A percentile compares a stretch with the other conserved stretches of the same genome.
These are phyloP conservation scores for Mycena galericulata DNA, from an alignment of 768 basidiomycete genomes.

Conservation along the genomic window DNA sequence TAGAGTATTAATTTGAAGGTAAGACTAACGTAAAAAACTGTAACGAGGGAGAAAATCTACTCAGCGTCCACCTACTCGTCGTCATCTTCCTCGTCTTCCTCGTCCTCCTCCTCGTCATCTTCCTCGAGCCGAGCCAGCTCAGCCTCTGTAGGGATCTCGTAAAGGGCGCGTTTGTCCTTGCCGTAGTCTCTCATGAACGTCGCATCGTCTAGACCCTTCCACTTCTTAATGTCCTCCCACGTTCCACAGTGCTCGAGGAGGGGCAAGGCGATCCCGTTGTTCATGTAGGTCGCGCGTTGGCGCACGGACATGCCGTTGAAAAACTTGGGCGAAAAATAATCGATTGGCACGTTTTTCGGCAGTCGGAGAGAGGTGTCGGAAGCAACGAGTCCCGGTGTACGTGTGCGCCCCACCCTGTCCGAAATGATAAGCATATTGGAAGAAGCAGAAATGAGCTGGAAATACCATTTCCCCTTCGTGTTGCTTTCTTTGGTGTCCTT, in stretches of 20 bases:
- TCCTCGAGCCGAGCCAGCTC: slow-evolving; percentile 4
- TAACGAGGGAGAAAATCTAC: too few relatives aligned
- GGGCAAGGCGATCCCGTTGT: slow-evolving; percentile 23
- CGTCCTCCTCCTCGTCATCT: neutral
- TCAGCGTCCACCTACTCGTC: too few relatives aligned
- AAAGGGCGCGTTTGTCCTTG: slow-evolving; percentile 11
- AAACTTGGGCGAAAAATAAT: slow-evolving; percentile 20
- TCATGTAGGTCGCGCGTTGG: slow-evolving; percentile 13
- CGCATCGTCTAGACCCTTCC: neutral
- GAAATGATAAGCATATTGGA: neutral
- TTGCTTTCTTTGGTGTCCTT: neutral
- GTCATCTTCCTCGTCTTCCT: too few relatives aligned
- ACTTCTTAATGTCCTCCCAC: neutral
- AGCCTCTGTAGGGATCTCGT: slow-evolving; percentile 13
- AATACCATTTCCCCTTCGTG: neutral
- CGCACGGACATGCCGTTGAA: slow-evolving; percentile 14
- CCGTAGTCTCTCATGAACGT: slow-evolving; percentile 17
- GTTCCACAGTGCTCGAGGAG: neutral
- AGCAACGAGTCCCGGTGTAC: neutral
- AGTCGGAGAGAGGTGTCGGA: neutral
- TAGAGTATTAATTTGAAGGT: too few relatives aligned
- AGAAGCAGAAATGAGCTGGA: neutral
- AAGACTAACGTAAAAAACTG: too few relatives aligned
- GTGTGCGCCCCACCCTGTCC: neutral
- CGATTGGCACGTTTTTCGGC: slow-evolving; percentile 5